phyloP scores from a whole-genome alignment of 257 asterid genomes.

The Ophiorrhiza pumila region DNA sequence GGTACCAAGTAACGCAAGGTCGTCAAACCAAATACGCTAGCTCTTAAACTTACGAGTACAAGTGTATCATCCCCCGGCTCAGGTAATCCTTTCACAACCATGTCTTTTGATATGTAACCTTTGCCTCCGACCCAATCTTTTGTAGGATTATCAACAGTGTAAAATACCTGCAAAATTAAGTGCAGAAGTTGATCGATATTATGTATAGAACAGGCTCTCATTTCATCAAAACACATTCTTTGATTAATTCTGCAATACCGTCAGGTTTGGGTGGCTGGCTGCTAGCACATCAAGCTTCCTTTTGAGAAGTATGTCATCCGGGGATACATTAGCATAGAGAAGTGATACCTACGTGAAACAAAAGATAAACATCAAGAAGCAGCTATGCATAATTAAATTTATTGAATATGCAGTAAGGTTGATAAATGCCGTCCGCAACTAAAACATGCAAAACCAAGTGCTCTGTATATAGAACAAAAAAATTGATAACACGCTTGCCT shows the following conservation, averaged over 20 bases:
- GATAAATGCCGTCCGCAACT: background rate
- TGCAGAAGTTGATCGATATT: slow-evolving; percentile 8
- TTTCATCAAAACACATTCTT: slow-evolving; percentile 1
- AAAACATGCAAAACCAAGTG: background rate
- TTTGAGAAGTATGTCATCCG: slow-evolving; percentile 95
- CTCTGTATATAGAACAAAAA: slow-evolving; percentile 8
- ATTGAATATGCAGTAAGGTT: background rate
- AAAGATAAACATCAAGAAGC: slow-evolving; percentile 1
- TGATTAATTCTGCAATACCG: slow-evolving; percentile 41
- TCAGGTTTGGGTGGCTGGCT: slow-evolving; percentile 78
- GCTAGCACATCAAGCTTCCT: slow-evolving; percentile 87
- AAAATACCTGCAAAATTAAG: slow-evolving; percentile 53
- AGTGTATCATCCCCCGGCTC: slow-evolving; percentile 76
- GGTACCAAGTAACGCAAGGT: background rate
- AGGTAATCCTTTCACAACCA: slow-evolving; percentile 88
- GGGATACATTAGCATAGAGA: slow-evolving; percentile 87
- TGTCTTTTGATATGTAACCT: slow-evolving; percentile 79
- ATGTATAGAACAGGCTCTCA: background rate
- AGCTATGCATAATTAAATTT: background rate
- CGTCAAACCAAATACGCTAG: background rate
- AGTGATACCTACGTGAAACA: slow-evolving; percentile 60
- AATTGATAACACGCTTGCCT: slow-evolving; percentile 37
- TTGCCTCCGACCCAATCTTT: slow-evolving; percentile 84
- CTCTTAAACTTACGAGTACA: slow-evolving; percentile 65
- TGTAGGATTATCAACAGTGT: slow-evolving; percentile 87